Evolutionary conservation across 352 stramenopile species (phyloP), one percentile per base, ranked within the genome.

Genomic region (Globisporangium canariense): DNA sequence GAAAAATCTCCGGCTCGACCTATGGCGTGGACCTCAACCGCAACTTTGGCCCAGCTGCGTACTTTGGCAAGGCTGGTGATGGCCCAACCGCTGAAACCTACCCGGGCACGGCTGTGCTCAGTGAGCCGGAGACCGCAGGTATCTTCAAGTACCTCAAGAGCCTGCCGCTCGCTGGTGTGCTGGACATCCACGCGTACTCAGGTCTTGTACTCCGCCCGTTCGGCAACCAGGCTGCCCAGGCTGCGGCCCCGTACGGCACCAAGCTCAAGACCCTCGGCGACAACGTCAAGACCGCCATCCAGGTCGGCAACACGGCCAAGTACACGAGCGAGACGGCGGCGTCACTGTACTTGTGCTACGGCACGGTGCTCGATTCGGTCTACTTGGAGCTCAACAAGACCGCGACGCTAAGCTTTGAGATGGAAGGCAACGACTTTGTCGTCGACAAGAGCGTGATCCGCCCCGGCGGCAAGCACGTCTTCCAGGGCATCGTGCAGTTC

Each of bases 11-110:
- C 28, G 60, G 51, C 36, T 60, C 43, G 16, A 69, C 58, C 28
- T 59, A 70, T n/a, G 70, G 68, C 46, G 70, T 74, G 2, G 66
- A 76, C 60, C 63, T 76, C 16, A 76, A 76, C 63, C 69, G 69
- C 66, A 77, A 77, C 67, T 77, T 71, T 38, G 65, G 65, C 2
- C 64, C 68, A 1, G 28, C 16, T 0, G 28, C 32, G 45, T 68
- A 62, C 64, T 68, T 68, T 38, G 55, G 45, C 22, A 41, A 58
- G 36, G 54, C 16, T n/a, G 53, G 45, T 4, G 64, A 66, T 0
- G 45, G 64, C 10, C 68, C 68, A 4, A 57, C 40, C 1, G 53
- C 64, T 2, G 67, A 77, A 40, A 66, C 62, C 20, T 77, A 75
- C 59, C 64, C 67, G 0, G 70, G 70, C 6, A 41, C 57, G 20